Base-by-base conservation (phyloP, 148 eudicot species). In the Rhododendron williamsianum region DNA sequence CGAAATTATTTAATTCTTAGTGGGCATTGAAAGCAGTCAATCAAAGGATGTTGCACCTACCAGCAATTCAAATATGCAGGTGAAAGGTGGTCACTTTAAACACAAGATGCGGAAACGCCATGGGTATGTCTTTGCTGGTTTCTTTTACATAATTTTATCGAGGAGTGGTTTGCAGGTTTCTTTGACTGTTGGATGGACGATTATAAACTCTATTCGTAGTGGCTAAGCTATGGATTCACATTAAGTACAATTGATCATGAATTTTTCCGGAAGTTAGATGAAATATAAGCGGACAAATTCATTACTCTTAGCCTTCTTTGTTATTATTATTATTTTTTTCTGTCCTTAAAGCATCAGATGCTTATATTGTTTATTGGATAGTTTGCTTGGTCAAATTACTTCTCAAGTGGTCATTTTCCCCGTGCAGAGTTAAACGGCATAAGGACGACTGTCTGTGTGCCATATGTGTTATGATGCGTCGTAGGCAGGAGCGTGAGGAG, bases 371-470 rank as follows among this genome's bases (percentile, higher is more conserved):
- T 78, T n/a, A 7, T 49, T 15, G 21, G 6, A 21, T 36, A 58
- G 35, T 38, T 82, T 81, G 65, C 46, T 27, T 65, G 15, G 9
- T 16, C 33, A 45, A 82, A 15, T 23, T 69, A 45, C 58, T 82
- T 63, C 36, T 33, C 13, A 80, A 25, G 48, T 65, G 49, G 21
- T 51, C 25, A 21, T 58, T 56, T 56, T 48, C 72, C 80, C 27
- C 56, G 10, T 86, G 86, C 92, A 97, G 99, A 84, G 89, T 95
- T 58, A 95, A 95, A 88, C 91, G 85, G 84, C 99, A 97, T 88
- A 97, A 97, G 90, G 99, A 97, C 60, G 99, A 92, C 46, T 97
- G 99, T 87, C 87, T 93, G 81, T 97, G 99, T 92, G 99, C 99
- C 74, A 95, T 97, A 86, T 97, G 98, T 89, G 90, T 94, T 67